These are phyloP conservation scores for Plantago ovata DNA, from an alignment of 257 asterid species.

Conservation along the genomic window DNA sequence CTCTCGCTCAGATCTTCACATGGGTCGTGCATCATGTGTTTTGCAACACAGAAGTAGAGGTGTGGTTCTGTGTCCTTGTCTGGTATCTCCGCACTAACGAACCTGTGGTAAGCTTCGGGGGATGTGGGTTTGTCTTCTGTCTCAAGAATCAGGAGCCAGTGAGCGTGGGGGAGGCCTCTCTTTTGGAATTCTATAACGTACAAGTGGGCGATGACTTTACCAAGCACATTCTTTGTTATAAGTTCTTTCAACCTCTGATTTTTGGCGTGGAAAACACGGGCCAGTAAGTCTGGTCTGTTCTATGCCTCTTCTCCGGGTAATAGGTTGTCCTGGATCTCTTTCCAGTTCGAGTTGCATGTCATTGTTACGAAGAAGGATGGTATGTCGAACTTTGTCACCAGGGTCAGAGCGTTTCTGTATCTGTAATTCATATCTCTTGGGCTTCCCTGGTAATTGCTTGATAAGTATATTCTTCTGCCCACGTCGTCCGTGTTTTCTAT, in stretches of 20 bases:
- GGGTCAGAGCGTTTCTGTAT: not conserved
- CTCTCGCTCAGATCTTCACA: not conserved
- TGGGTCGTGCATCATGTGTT: not conserved
- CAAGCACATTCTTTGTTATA: not conserved
- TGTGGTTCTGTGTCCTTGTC: not conserved
- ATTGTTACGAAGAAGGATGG: conserved; percentile 1
- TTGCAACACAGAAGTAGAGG: not conserved
- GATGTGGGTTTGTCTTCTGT: not conserved
- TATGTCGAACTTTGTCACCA: not conserved
- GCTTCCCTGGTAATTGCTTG: not conserved
- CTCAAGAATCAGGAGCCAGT: not conserved
- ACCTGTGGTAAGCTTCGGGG: not conserved
- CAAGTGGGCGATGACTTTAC: not conserved
- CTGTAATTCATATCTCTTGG: conserved; percentile 1
- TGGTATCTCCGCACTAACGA: not conserved
- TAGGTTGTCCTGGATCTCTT: not conserved
- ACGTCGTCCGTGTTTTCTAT: not conserved
- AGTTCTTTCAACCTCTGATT: not conserved
- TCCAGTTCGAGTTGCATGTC: not conserved
- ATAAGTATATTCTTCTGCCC: not conserved
- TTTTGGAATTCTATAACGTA: conserved; percentile 13
- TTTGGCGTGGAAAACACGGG: too few relatives aligned
- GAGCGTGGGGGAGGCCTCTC: not conserved
- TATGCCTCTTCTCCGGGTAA: too few relatives aligned
- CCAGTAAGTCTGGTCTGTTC: not conserved